phyloP scores from a whole-genome alignment of 2,329 filamentous ascomycete species.

The Ophiostoma tasmaniense region DNA sequence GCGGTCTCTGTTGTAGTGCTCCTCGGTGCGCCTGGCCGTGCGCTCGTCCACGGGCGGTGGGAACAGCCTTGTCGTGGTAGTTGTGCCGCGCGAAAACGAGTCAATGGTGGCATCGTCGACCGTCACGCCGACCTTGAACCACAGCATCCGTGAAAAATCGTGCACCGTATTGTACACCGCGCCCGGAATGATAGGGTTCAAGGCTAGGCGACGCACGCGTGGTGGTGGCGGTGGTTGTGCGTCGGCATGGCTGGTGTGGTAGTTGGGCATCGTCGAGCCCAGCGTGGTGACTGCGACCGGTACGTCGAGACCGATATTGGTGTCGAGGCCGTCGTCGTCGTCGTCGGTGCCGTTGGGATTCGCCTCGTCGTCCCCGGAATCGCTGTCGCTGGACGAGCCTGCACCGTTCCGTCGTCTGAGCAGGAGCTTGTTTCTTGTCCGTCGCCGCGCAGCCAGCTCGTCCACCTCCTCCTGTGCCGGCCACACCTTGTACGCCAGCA shows the following conservation, averaged over 20 bases:
- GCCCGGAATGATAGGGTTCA: background rate
- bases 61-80: background rate
- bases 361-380: background rate
- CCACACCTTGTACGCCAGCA: slow-evolving; percentile 1
- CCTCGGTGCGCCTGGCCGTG: background rate
- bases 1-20: background rate
- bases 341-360: background rate
- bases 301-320: background rate
- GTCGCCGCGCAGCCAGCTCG: background rate
- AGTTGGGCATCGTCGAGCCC: background rate
- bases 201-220: slow-evolving; percentile 5
- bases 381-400: background rate
- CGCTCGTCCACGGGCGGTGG: background rate
- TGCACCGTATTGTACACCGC: background rate
- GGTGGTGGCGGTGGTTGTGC: slow-evolving; percentile 3
- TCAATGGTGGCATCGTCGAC: slow-evolving; percentile 7
- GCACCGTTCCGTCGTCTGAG: background rate
- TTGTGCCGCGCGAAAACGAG: background rate
- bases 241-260: background rate
- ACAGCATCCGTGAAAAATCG: slow-evolving; percentile 4
- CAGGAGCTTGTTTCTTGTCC: background rate
- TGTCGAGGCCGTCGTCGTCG: background rate
- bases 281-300: background rate
- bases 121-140: slow-evolving; percentile 13
- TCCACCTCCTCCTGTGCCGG: background rate